A percentile compares a stretch with the other conserved stretches of the same genome.
These are phyloP conservation scores for Flaveria bidentis DNA, from an alignment of 129 eudicot species.

Conservation along the genomic window DNA sequence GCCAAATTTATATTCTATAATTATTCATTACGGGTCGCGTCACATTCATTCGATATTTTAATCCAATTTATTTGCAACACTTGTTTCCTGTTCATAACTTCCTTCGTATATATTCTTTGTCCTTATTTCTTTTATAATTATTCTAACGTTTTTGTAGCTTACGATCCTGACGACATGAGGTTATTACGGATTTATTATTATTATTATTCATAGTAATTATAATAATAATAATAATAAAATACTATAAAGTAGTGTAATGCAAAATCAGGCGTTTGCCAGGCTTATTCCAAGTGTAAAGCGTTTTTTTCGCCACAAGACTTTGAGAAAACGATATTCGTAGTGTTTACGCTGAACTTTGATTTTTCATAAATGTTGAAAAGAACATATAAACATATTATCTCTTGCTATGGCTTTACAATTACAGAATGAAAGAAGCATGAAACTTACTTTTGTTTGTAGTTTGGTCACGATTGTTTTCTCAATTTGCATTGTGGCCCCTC, in stretches of 20 bases:
- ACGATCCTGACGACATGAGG: slow-evolving; percentile 3
- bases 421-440: no score
- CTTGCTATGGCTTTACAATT: no score
- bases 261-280: not conserved
- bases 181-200: not conserved
- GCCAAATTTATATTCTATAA: not conserved
- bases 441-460: no score
- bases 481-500: no score
- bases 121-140: slow-evolving; percentile 17
- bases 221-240: not conserved
- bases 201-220: no score
- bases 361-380: not conserved
- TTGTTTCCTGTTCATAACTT: not conserved
- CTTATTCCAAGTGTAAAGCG: not conserved
- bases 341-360: not conserved
- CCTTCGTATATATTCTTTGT: not conserved
- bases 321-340: not conserved
- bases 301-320: not conserved
- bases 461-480: no score
- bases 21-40: not conserved
- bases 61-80: slow-evolving; percentile 11
- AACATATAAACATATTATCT: not conserved
- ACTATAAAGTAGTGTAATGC: not conserved
- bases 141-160: slow-evolving; percentile 2
- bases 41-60: slow-evolving; percentile 6